These are phyloP conservation scores for Avena eriantha DNA, from an alignment of 176 grass and related monocot species.

Conservation along the genomic window DNA sequence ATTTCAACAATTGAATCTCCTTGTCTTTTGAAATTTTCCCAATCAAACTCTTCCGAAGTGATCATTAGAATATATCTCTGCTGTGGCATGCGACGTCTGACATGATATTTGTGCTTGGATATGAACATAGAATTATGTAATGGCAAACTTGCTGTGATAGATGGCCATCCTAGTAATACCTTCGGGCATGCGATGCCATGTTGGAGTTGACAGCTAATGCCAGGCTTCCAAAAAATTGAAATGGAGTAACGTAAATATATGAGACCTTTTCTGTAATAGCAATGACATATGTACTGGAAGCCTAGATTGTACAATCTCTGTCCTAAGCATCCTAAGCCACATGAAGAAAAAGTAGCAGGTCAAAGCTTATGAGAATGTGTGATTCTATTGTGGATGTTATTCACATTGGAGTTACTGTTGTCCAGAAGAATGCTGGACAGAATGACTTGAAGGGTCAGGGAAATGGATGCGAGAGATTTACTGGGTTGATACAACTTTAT, in stretches of 20 bases:
- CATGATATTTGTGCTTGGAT: neutral
- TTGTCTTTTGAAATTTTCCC: neutral
- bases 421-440: neutral
- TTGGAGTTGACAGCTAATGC: neutral
- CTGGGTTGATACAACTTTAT: neutral
- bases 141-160: neutral
- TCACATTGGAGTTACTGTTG: neutral
- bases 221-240: neutral
- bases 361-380: neutral
- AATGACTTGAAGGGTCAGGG: constrained; percentile 6
- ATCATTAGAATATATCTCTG: neutral
- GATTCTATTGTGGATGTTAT: constrained; percentile 5
- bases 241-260: neutral
- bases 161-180: neutral
- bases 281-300: neutral
- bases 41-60: neutral
- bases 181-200: neutral
- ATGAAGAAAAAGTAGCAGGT: neutral
- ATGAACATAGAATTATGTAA: constrained; percentile 1
- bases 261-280: neutral
- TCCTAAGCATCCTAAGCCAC: neutral
- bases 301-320: neutral
- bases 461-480: neutral
- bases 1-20: constrained; percentile 1
- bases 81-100: neutral